Evolutionary conservation across 2,329 filamentous ascomycete species (phyloP), one percentile per base, ranked within the genome.

Genomic region (Delphinella strobiligena): DNA sequence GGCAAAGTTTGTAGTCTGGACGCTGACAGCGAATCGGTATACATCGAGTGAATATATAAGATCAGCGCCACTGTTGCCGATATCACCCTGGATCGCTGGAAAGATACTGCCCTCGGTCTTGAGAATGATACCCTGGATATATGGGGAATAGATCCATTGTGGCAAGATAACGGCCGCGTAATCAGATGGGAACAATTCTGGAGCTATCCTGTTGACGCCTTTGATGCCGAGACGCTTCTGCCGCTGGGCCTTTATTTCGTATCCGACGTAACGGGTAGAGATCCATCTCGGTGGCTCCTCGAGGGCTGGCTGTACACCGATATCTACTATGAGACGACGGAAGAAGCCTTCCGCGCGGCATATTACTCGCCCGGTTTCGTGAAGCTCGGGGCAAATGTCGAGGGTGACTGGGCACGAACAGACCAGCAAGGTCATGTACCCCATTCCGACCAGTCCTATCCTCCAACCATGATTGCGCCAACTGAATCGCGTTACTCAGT

Each of bases 291-390:
- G 27, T 77, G 74, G 73, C 58, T 51, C 11, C 50, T 72, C 0
- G 57, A 62, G 14, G 68, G 67, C 2, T 75, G 71, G 68, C 64
- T 71, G 12, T 75, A 74, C 49, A 67, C 72, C 41, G 64, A 65
- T 33, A 51, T 68, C n/a, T 68, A 68, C 44, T 78, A 75, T 47
- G 51, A 61, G 22, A 66, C 65, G 4, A 68, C 66, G 1, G 38
- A 41, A 14, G 40, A 42, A 11, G 62, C 60, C 3, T 69, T 74
- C 51, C 55, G 66, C 24, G 47, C 40, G 0, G 68, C 69, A 2
- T 67, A 63, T 47, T 62, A 54, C 40, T 53, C 54, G 16, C 54
- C 59, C 3, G 58, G 53, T 4, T 71, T 74, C 44, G 59, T 62
- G 35, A 71, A 69, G 48, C 58, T 69, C 16, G 57, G 58, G 19